Evolutionary conservation across 345 rosid genomes (phyloP), one percentile per base, ranked within the genome.

Genomic region (Euphorbia pulcherrima): DNA sequence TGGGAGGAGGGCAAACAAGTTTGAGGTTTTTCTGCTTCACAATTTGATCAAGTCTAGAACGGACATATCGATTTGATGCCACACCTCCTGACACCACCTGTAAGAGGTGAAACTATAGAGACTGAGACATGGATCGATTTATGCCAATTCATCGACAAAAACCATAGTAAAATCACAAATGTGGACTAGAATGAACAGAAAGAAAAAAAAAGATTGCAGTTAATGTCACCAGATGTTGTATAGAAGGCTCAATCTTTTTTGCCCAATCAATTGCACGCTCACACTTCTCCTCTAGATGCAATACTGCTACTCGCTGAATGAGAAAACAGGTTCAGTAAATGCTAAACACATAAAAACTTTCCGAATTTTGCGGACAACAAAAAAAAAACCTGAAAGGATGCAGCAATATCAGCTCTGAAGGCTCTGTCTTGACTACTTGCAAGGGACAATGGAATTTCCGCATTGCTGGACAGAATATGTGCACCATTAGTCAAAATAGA

Each of bases 1-100:
- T 73, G 33, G 94, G 88, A 58, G 96, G 98, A 72, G 98, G 97
- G 52, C 94, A 93, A 16, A 87, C 87, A 73, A 93, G 96, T 74
- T 77, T 86, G 67, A 93, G 78, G 77, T 74, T 70, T 67, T 86
- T 89, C 74, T 80, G 88, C 81, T 78, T 77, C 39, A 81, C 92
- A 69, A 90, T 82, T 61, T 64, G 75, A 70, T 85, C 78, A 59
- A 93, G 93, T 68, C 68, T 89, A 68, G 78, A 44, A 64, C 98
- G 85, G n/a, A 90, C 94, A 73, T 81, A 85, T 58, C 82, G 80
- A 76, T 93, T 93, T 10, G 97, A 93, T 55, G 97, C 98, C 76
- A 93, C 98, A 48, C 98, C 98, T 77, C 98, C 98, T 8, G 96
- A 87, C 61, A 93, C 89, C 51, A 89, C 96, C 98, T 93, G 81